Evolutionary conservation across 768 basidiomycete genomes (phyloP).

Genomic region (Lepiota venenata): DNA sequence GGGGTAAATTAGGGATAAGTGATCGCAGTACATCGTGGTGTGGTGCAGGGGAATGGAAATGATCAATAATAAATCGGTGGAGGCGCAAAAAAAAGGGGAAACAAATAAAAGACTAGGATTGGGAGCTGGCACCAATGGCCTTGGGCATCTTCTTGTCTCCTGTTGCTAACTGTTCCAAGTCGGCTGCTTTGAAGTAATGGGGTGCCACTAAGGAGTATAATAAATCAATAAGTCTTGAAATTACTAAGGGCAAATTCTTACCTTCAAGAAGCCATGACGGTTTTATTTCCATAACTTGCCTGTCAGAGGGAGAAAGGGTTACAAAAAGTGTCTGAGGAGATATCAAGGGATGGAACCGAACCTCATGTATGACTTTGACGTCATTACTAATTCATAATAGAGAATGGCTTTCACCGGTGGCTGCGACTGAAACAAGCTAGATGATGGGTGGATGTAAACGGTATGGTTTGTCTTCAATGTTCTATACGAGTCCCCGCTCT

Average conservation of each 20-base stretch:
- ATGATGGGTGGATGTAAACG: slow-evolving; percentile 95
- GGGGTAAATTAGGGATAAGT: slow-evolving; percentile 17
- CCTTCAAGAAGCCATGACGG: slow-evolving; percentile 92
- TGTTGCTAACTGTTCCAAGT: slow-evolving; percentile 72
- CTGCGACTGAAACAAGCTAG: slow-evolving; percentile 91
- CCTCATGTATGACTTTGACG: slow-evolving; percentile 95
- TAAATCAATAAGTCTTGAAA: slow-evolving; percentile 7
- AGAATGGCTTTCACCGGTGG: slow-evolving; percentile 88
- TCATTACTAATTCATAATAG: slow-evolving; percentile 98
- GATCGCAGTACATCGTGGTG: background rate
- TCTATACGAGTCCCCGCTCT: slow-evolving; percentile 95
- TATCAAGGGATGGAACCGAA: slow-evolving; percentile 24
- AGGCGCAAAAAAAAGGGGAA: background rate
- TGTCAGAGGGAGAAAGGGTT: slow-evolving; percentile 20
- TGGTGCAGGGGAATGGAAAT: background rate
- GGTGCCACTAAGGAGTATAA: slow-evolving; percentile 67
- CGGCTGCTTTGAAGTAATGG: slow-evolving; percentile 90
- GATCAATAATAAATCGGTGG: background rate
- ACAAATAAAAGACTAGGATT: slow-evolving; percentile 17
- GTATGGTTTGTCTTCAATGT: slow-evolving; percentile 96
- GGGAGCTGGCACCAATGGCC: slow-evolving; percentile 38
- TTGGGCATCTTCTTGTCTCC: slow-evolving; percentile 98
- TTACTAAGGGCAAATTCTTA: slow-evolving; percentile 28
- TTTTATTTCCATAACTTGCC: slow-evolving; percentile 98
- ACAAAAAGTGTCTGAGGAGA: background rate